Evolutionary conservation across 2,329 filamentous ascomycete species (phyloP).

Genomic region (Ophiosphaerella herpotricha): DNA sequence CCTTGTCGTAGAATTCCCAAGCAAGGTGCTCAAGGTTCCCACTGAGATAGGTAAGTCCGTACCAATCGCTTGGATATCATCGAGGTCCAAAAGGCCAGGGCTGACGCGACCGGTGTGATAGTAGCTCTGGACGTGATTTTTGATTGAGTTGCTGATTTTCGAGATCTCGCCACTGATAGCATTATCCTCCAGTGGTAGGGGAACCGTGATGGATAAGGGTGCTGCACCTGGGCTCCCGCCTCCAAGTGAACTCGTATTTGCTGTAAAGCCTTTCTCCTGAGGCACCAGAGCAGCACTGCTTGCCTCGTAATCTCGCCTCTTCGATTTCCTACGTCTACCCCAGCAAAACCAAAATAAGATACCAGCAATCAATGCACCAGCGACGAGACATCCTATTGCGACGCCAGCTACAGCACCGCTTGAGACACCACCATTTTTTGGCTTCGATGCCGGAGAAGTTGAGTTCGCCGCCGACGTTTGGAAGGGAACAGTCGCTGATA

Average conservation of each 20-base stretch:
- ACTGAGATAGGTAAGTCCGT: conserved; percentile 25
- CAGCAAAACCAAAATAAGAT: conserved; percentile 26
- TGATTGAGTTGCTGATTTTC: conserved; percentile 39
- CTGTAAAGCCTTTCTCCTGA: conserved; percentile 22
- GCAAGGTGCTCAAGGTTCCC: conserved; percentile 29
- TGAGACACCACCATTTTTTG: conserved; percentile 6
- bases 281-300: conserved; percentile 17
- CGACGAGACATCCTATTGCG: conserved; percentile 42
- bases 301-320: conserved; percentile 13
- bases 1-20: conserved; percentile 32
- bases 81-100: conserved; percentile 25
- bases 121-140: conserved; percentile 45
- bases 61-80: conserved; percentile 29
- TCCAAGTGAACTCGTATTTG: conserved; percentile 13
- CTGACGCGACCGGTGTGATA: conserved; percentile 33
- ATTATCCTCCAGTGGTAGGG: conserved; percentile 42
- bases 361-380: conserved; percentile 32
- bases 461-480: neutral
- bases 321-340: conserved; percentile 14
- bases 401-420: conserved; percentile 40
- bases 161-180: conserved; percentile 38
- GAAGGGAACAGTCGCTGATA: no score
- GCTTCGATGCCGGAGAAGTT: neutral
- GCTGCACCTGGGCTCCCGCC: conserved; percentile 10
- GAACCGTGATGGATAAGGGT: conserved; percentile 20